Base-by-base conservation (phyloP, 441 rosid genomes). In the Arabidopsis hybrid region DNA sequence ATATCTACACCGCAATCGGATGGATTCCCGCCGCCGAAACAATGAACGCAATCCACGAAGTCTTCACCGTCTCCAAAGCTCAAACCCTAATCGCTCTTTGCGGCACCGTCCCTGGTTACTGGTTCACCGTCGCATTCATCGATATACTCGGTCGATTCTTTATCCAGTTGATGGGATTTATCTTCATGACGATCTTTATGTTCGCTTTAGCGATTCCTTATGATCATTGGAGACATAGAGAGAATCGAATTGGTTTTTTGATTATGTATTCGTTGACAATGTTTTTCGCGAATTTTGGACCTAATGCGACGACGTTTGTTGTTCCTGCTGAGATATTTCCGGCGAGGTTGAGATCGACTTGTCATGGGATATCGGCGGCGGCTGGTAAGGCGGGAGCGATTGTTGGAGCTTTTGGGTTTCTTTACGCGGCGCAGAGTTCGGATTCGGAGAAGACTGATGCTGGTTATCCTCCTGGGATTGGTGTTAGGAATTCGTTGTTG, bases 171-270 rank as follows among this genome's bases (percentile, higher is more conserved):
- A 79, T 82, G 82, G 89, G 89, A 21, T 87, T 87, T 67, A 70
- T 80, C 81, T 80, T 83, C 77, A 87, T 87, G 89, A 79, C 87
- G 5, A 79, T 85, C 2, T 87, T 87, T 79, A 87, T 87, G 91
- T 81, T 87, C 43, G 89, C 86, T 36, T 34, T 87, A 8, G 89
- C 91, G 1, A 65, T 87, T 8, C 89, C 91, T 7, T 87, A 87
- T 73, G 5, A 66, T 42, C 85, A 85, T 65, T 87, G 89, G 91
- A 74, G 65, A 3, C 8, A 60, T 16, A 34, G 16, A 18, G 58
- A 68, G 0, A 77, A 87, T 18, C 71, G 83, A 31, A 75, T 83
- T 18, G 91, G 87, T 3, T 87, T 83, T 42, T 81, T 85, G 1
- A 11, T 75, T 3, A 75, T 85, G 34, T 87, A 85, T 72, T 80